Percentiles rank a stretch among this genome's conserved stretches.
These are phyloP conservation scores for Tagetes patula DNA, from an alignment of 129 eudicot species.

Conservation along the genomic window DNA sequence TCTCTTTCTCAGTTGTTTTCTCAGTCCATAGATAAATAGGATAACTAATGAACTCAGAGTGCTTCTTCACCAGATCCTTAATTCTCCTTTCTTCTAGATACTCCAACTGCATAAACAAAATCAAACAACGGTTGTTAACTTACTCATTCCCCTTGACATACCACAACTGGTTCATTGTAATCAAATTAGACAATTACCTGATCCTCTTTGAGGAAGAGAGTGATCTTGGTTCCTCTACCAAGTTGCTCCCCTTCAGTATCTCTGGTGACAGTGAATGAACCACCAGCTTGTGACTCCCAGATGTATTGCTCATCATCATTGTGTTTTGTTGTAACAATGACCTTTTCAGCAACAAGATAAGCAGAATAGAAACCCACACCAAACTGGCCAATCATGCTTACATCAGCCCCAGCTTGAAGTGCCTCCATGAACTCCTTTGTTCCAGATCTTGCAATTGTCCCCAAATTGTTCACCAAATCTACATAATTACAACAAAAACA, in stretches of 20 bases:
- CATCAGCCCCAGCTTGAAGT: constrained; percentile 86
- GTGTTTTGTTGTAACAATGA: constrained; percentile 81
- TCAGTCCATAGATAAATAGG: constrained; percentile 83
- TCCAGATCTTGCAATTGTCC: constrained; percentile 87
- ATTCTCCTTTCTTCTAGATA: constrained; percentile 85
- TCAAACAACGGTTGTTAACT: not conserved
- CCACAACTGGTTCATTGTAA: not conserved
- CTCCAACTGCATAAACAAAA: constrained; percentile 47
- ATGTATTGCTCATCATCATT: constrained; percentile 87
- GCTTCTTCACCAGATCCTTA: constrained; percentile 87
- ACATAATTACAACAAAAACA: not conserved
- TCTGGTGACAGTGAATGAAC: constrained; percentile 56
- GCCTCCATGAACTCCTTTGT: constrained; percentile 95
- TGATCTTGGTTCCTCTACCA: constrained; percentile 88
- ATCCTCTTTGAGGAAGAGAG: constrained; percentile 87
- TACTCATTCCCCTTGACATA: not conserved
- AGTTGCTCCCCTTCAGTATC: constrained; percentile 67
- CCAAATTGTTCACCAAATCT: constrained; percentile 96
- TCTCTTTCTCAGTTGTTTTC: constrained; percentile 80
- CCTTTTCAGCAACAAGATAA: constrained; percentile 86
- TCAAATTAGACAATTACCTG: constrained; percentile 43
- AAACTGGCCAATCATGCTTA: constrained; percentile 93
- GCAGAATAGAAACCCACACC: constrained; percentile 96
- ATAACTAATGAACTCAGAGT: constrained; percentile 84
- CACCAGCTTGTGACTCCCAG: constrained; percentile 58